phyloP scores from a whole-genome alignment of 2,329 filamentous ascomycete genomes.

The Lachnellula occidentalis region DNA sequence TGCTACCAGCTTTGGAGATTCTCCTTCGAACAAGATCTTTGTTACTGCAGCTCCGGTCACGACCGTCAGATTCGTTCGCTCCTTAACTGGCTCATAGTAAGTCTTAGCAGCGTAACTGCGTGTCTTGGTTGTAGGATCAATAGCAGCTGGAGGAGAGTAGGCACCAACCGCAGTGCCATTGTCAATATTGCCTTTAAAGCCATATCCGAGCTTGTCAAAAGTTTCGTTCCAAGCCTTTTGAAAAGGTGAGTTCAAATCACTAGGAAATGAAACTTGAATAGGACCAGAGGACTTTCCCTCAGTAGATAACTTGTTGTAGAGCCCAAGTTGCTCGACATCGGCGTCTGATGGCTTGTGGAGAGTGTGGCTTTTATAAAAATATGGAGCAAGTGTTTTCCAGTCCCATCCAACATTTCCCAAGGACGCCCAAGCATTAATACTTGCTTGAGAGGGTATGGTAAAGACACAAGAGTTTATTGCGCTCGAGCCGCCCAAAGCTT shows the following conservation, averaged over 20 bases:
- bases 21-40: slow-evolving; percentile 51
- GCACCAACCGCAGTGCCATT: slow-evolving; percentile 34
- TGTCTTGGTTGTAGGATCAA: not conserved
- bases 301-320: not conserved
- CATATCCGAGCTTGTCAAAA: slow-evolving; percentile 35
- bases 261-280: slow-evolving; percentile 44
- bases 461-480: slow-evolving; percentile 33
- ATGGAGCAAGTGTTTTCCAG: slow-evolving; percentile 16
- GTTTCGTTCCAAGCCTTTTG: slow-evolving; percentile 48
- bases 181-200: slow-evolving; percentile 37
- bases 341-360: not conserved
- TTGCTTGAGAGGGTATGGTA: slow-evolving; percentile 17
- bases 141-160: slow-evolving; percentile 20
- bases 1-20: not conserved
- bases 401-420: slow-evolving; percentile 39
- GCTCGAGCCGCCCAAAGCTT: slow-evolving; percentile 31
- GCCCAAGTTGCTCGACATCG: not conserved
- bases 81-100: slow-evolving; percentile 9
- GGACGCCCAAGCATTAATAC: slow-evolving; percentile 35
- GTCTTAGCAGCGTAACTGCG: slow-evolving; percentile 16
- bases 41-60: slow-evolving; percentile 80
- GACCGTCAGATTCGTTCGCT: slow-evolving; percentile 62
- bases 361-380: slow-evolving; percentile 1
- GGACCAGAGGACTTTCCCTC: slow-evolving; percentile 46
- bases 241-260: slow-evolving; percentile 41